Evolutionary conservation across 2,329 filamentous ascomycete species (phyloP).

Genomic region (Cladophialophora exuberans): DNA sequence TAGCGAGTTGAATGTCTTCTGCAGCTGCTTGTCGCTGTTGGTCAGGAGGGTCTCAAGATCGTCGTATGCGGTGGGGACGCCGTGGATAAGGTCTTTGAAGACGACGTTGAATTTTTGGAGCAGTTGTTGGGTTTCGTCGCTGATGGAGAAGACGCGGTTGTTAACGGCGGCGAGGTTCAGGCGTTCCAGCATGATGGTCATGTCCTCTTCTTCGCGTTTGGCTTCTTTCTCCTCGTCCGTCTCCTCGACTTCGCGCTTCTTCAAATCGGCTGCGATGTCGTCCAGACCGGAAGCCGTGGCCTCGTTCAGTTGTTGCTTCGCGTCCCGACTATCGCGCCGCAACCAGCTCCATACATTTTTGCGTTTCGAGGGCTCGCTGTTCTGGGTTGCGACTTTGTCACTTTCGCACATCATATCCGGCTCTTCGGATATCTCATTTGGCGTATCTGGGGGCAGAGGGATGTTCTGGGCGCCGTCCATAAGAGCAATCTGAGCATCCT

Average conservation of each 20-base stretch:
- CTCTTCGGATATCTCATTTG: conserved; percentile 41
- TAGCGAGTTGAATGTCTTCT: conserved; percentile 67
- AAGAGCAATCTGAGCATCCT: conserved; percentile 51
- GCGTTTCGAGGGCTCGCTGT: conserved; percentile 30
- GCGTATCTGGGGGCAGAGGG: conserved; percentile 53
- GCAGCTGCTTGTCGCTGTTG: conserved; percentile 65
- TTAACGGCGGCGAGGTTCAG: conserved; percentile 83
- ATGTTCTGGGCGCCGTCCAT: conserved; percentile 53
- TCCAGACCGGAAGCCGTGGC: conserved; percentile 35
- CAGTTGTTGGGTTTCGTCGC: conserved; percentile 80
- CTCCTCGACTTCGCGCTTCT: conserved; percentile 34
- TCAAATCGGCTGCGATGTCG: conserved; percentile 36
- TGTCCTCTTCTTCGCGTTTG: conserved; percentile 70
- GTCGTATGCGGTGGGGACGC: conserved; percentile 88
- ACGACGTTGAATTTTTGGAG: conserved; percentile 84
- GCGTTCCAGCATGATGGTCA: conserved; percentile 77
- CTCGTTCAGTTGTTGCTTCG: conserved; percentile 39
- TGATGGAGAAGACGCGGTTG: conserved; percentile 82
- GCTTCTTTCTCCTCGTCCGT: conserved; percentile 47
- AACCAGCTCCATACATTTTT: conserved; percentile 44
- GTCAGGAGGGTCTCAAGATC: conserved; percentile 75
- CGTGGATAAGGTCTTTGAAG: conserved; percentile 88
- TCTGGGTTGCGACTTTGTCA: conserved; percentile 34
- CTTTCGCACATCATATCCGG: conserved; percentile 35
- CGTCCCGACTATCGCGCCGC: conserved; percentile 41